phyloP scores from a whole-genome alignment of 164 flowering plant species.

The Nymphaea colorata region DNA sequence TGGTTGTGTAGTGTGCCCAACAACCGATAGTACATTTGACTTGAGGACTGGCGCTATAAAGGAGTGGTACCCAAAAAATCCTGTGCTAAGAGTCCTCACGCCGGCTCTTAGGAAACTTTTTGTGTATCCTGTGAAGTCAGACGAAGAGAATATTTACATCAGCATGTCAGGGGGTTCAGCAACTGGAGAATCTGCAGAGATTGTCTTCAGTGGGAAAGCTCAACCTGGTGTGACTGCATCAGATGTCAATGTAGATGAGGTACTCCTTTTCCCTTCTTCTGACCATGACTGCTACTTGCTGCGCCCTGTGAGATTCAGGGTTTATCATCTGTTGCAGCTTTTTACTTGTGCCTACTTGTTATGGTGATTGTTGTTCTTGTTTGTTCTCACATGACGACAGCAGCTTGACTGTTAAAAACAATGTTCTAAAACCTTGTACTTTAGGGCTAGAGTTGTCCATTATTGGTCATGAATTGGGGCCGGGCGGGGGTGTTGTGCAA shows the following conservation, averaged over 20 bases:
- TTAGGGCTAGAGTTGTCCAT: too few relatives aligned
- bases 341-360: too few relatives aligned
- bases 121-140: constrained; percentile 73
- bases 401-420: too few relatives aligned
- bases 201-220: constrained; percentile 89
- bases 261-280: constrained; percentile 8
- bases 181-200: constrained; percentile 64
- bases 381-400: too few relatives aligned
- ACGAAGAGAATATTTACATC: constrained; percentile 71
- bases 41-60: constrained; percentile 59
- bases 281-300: background rate
- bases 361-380: too few relatives aligned
- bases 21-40: constrained; percentile 91
- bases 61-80: constrained; percentile 95
- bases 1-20: constrained; percentile 88
- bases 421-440: too few relatives aligned
- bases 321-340: too few relatives aligned
- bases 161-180: constrained; percentile 25
- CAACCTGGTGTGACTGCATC: constrained; percentile 80
- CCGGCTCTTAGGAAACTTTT: constrained; percentile 63
- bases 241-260: constrained; percentile 94
- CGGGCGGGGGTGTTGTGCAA: too few relatives aligned
- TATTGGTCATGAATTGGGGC: too few relatives aligned
- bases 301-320: background rate
- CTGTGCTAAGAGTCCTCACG: constrained; percentile 80